Evolutionary conservation across 1,284 basidiomycete species (phyloP), one percentile per base, ranked within the genome.

Genomic region (Schizophyllum commune): DNA sequence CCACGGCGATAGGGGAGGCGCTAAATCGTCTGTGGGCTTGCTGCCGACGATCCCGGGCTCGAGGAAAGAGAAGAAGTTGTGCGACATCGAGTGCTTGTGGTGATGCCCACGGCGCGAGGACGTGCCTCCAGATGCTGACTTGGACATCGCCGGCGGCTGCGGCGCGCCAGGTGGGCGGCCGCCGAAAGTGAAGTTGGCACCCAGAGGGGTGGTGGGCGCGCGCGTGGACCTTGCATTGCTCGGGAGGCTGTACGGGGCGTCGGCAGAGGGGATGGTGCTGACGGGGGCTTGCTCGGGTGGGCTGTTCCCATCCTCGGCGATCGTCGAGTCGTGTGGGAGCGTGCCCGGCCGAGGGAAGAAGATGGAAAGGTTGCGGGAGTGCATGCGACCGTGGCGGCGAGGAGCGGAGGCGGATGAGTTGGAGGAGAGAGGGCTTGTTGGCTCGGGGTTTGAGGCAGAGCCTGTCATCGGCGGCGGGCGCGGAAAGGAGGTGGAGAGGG

Each of bases 31-130:
- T 78, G 79, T 0, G 80, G 82, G 73, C 66, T 55, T 69, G 56
- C 33, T 54, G 58, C 65, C 58, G 56, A 61, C 67, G 54, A 66
- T 64, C 3, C 78, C 80, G 17, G 88, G 88, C 65, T 91, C 88
- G 62, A 92, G 83, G 69, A 92, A 93, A 0, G 89, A 89, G 76
- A 96, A 96, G 75, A 96, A 94, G 70, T 92, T 94, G 73, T 96
- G 94, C 0, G 94, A 96, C 22, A 96, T 74, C 0, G 94, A 97
- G 73, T 96, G 94, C 70, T 94, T 92, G 70, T 97, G 95, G 73
- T 95, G 93, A 69, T 95, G 93, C 0, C 92, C 92, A 60, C 89
- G 77, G 47, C 89, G 79, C 19, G 82, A 77, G 21, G 79, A 70
- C 17, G 74, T 71, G 51, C 75, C 75, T 6, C 69, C 66, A 4